Base-by-base conservation (phyloP, 2,329 filamentous ascomycete species). In the Phyllosticta ampelicida region DNA sequence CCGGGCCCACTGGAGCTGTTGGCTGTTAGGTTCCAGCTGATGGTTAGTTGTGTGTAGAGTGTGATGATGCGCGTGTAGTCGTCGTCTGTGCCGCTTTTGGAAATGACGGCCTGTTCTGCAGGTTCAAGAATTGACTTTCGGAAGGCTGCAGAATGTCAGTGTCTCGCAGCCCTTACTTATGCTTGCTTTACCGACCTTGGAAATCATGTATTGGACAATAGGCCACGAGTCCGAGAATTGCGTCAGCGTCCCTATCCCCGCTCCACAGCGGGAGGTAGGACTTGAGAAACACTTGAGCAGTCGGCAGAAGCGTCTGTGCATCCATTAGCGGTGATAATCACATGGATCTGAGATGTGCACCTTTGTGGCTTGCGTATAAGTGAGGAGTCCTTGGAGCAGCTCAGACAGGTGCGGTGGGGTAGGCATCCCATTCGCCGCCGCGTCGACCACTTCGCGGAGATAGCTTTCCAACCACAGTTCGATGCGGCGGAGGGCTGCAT, bases 11-110 rank as follows among this genome's bases (percentile, higher is more conserved):
- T 71, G 63, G 66, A 53, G 67, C 50, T 71, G 67, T 61, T 55
- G 13, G 63, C 60, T n/a, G 62, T 61, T 26, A 68, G 63, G 1
- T 66, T 65, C 49, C 71, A 66, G 49, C 74, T 65, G 29, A 65
- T 79, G 51, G 92, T 77, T 5, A 95, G 74, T 10, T 72, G 71
- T 1, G 80, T 84, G 70, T 92, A 94, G 61, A 90, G 84, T 1
- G 70, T 70, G 2, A 94, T 77, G 2, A 95, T 73, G 2, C 75
- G 75, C 0, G 80, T 66, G 63, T 85, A 85, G 0, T 84, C 82
- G 5, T 74, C 65, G 0, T 23, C 1, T 9, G 53, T 76, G 52
- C 19, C 65, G 68, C 13, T 69, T 64, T 44, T 44, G 26, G 68
- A 63, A 26, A 75, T 62, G 13, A 80, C 55, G 3, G 71, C 71